Conservation (phyloP, 768 basidiomycete genomes). For the Coprinopsis sp. region DNA sequence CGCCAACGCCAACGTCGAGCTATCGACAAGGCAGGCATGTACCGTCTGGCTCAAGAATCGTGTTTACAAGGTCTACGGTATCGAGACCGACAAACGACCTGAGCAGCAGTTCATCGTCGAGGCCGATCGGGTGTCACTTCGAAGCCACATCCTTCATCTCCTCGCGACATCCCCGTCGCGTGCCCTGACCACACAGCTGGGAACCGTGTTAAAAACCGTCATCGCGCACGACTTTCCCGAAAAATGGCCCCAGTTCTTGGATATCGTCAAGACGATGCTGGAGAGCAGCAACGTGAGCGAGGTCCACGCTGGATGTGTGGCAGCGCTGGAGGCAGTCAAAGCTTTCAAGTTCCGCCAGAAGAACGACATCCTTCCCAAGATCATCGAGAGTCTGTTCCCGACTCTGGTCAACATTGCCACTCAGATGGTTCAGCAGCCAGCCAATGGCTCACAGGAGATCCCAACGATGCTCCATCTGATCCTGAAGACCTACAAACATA, state of each 20-base stretch:
- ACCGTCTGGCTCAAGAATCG: conserved; percentile 91
- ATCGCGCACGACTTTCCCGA: conserved; percentile 76
- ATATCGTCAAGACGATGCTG: conserved; percentile 61
- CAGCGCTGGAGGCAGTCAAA: conserved; percentile 70
- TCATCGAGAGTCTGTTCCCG: conserved; percentile 67
- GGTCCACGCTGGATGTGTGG: conserved; percentile 78
- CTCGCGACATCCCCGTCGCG: conserved; percentile 65
- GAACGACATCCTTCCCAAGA: conserved; percentile 49
- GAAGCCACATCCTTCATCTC: conserved; percentile 60
- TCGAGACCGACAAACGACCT: conserved; percentile 46
- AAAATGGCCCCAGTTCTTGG: conserved; percentile 66
- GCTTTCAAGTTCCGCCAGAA: conserved; percentile 78
- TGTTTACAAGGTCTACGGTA: conserved; percentile 59
- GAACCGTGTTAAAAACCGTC: conserved; percentile 65
- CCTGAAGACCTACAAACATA: conserved; percentile 81
- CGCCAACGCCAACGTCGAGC: conserved; percentile 68
- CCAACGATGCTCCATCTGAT: conserved; percentile 83
- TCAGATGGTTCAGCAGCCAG: conserved; percentile 61
- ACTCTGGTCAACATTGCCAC: conserved; percentile 70
- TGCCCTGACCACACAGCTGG: conserved; percentile 71
- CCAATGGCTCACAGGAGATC: conserved; percentile 62
- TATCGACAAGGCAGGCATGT: conserved; percentile 84
- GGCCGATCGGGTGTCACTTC: conserved; percentile 72
- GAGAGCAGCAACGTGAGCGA: conserved; percentile 60
- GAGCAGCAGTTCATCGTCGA: conserved; percentile 59